Percentiles rank a stretch among this genome's conserved stretches.
Evolutionary conservation across 176 grass and related monocot genomes (phyloP).

Genomic region (Rhipidocladum racemiflorum): DNA sequence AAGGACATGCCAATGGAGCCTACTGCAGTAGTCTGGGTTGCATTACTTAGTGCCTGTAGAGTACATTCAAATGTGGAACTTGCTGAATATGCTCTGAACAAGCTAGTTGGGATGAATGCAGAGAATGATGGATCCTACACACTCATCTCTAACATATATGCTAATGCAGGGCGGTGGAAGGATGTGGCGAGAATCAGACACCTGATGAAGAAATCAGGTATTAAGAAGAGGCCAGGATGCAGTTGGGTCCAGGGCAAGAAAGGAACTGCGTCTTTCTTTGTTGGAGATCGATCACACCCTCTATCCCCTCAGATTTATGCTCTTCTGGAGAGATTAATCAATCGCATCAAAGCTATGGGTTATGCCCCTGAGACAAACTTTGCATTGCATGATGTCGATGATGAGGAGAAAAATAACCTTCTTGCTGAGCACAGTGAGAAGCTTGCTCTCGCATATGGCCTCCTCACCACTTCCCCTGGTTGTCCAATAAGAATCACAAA

Average conservation of each 20-base stretch:
- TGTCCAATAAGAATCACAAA: constrained; percentile 80
- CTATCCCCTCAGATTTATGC: constrained; percentile 69
- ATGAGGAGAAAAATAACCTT: constrained; percentile 80
- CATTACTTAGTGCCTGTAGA: constrained; percentile 75
- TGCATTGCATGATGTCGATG: constrained; percentile 83
- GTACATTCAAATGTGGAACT: constrained; percentile 84
- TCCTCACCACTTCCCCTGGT: constrained; percentile 62
- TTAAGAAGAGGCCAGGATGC: constrained; percentile 83
- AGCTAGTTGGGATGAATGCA: constrained; percentile 56
- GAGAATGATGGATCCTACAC: constrained; percentile 87
- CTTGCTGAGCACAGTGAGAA: constrained; percentile 82
- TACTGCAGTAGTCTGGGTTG: constrained; percentile 66
- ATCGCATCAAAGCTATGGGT: constrained; percentile 68
- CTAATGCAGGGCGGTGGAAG: constrained; percentile 70
- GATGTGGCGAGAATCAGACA: constrained; percentile 69
- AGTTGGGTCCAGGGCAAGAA: constrained; percentile 86
- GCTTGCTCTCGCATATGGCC: constrained; percentile 76
- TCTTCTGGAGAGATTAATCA: constrained; percentile 58
- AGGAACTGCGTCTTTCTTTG: constrained; percentile 73
- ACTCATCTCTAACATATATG: constrained; percentile 88
- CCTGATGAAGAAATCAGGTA: constrained; percentile 65
- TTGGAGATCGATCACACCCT: constrained; percentile 72
- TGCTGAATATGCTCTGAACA: constrained; percentile 70
- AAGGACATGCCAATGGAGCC: constrained; percentile 76
- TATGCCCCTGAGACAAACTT: constrained; percentile 78